Base-by-base conservation (phyloP, 306 rosid genomes). In the Hippophae gyantsensis region DNA sequence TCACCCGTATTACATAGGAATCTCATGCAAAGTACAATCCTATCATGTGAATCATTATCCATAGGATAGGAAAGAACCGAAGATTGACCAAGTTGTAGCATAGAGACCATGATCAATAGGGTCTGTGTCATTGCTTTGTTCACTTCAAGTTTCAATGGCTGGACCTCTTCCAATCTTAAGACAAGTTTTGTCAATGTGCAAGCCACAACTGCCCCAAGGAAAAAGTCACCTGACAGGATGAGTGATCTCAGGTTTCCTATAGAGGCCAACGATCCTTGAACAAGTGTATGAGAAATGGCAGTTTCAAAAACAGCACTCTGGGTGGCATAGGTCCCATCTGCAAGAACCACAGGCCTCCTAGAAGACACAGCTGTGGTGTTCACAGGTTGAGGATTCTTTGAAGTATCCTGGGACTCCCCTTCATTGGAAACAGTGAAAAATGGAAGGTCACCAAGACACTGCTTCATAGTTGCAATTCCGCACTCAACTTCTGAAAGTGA, bases 361-460 rank as follows among this genome's bases (percentile, higher is more conserved):
- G 92, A 84, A 43, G 92, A 84, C 63, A 81, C 66, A 1, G 78
- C 62, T 50, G 76, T 62, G 27, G 92, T 64, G 71, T 43, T 79
- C 5, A 77, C 64, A 61, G 65, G 85, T 56, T 64, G 87, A 9
- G 52, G 59, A 14, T 64, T 67, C 71, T 79, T 81, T 1, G 80
- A 62, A 65, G 73, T 11, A 25, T 81, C 87, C 41, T 76, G 76
- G 52, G 62, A 60, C 13, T 81, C 87, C 55, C 78, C 85, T 48
- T 86, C 90, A 57, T 84, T 90, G 1, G 82, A 40, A 51, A 45
- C 25, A 0, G 82, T 76, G 66, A 65, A 86, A 75, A 86, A 84
- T 0, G 90, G 95, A 9, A 86, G 70, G 18, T 84, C 95, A 54
- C 95, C 95, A 62, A 86, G 88, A 66, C 95, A 84, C 72, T 86